Evolutionary conservation across 495 filamentous ascomycete genomes (phyloP).

Genomic region (Aspergillus wentii): DNA sequence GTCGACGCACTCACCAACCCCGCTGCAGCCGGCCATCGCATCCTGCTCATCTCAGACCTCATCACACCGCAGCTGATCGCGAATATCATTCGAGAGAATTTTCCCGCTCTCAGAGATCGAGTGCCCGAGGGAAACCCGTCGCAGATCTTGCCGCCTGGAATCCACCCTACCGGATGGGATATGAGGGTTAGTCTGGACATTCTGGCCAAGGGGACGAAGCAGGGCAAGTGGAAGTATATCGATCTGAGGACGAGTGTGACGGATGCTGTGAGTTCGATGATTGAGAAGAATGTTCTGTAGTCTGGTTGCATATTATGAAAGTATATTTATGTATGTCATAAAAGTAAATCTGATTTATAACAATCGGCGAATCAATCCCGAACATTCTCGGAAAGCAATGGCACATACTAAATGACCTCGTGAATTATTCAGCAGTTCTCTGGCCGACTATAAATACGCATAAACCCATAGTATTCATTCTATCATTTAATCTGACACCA

Average conservation of each 20-base stretch:
- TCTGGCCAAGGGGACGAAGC: slow-evolving; percentile 13
- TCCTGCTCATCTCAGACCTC: slow-evolving; percentile 19
- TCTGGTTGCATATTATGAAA: too few species aligned
- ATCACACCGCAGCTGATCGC: slow-evolving; percentile 24
- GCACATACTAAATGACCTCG: too few species aligned
- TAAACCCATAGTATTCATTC: too few species aligned
- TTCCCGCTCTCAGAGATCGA: slow-evolving; percentile 18
- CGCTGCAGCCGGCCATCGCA: slow-evolving; percentile 23
- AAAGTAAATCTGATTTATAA: too few species aligned
- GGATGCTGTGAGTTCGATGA: slow-evolving; percentile 21
- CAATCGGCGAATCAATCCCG: too few species aligned
- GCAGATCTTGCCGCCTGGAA: slow-evolving; percentile 16
- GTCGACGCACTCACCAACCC: slow-evolving; percentile 24
- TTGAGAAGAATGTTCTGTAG: slow-evolving; percentile 9
- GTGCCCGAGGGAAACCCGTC: slow-evolving; percentile 17
- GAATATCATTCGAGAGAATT: slow-evolving; percentile 22
- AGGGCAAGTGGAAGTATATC: slow-evolving; percentile 17
- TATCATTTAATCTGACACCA: too few species aligned
- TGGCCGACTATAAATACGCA: too few species aligned
- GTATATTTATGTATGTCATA: too few species aligned
- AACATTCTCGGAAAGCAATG: too few species aligned
- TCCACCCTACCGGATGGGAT: slow-evolving; percentile 28
- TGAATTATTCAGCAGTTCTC: too few species aligned
- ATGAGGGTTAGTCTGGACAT: slow-evolving; percentile 19
- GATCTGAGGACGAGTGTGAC: slow-evolving; percentile 18